Evolutionary conservation across 2,329 filamentous ascomycete genomes (phyloP).

Genomic region (Dryadomyces quercus-mongolicae): DNA sequence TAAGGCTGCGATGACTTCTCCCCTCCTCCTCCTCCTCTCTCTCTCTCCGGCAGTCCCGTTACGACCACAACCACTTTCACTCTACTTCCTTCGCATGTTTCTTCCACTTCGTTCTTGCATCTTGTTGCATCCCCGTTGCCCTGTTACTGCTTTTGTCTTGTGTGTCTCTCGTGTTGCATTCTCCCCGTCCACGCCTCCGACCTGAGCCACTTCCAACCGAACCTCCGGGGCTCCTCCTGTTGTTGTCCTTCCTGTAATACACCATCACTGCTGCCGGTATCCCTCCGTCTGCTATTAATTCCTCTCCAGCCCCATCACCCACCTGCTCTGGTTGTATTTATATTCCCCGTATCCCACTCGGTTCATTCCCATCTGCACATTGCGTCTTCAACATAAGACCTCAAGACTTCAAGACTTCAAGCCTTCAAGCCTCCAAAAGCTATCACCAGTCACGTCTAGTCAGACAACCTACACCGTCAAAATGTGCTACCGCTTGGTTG

Average conservation of each 20-base stretch:
- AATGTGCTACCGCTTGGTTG: slow-evolving; percentile 83
- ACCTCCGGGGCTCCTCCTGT: background rate
- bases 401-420: too few species aligned
- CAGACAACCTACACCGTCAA: slow-evolving; percentile 14
- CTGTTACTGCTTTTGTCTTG: background rate
- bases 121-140: slow-evolving; percentile 2
- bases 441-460: background rate
- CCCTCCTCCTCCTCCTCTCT: slow-evolving; percentile 10
- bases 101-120: slow-evolving; percentile 4
- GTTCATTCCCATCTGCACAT: too few species aligned
- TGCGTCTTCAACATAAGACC: too few species aligned
- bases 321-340: background rate
- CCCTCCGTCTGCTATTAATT: slow-evolving; percentile 7
- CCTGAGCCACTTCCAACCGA: background rate
- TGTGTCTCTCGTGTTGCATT: background rate
- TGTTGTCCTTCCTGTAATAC: background rate
- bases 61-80: slow-evolving; percentile 10
- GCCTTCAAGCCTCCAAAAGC: background rate
- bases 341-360: background rate
- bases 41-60: slow-evolving; percentile 11
- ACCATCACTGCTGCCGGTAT: background rate
- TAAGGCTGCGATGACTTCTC: slow-evolving; percentile 42
- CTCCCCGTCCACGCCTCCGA: background rate
- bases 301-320: background rate
- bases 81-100: slow-evolving; percentile 15